Percentiles rank a stretch among this genome's conserved stretches.
These are phyloP conservation scores for Pneumocystis sp. DNA, from an alignment of 1,139 yeast genomes.

Conservation along the genomic window DNA sequence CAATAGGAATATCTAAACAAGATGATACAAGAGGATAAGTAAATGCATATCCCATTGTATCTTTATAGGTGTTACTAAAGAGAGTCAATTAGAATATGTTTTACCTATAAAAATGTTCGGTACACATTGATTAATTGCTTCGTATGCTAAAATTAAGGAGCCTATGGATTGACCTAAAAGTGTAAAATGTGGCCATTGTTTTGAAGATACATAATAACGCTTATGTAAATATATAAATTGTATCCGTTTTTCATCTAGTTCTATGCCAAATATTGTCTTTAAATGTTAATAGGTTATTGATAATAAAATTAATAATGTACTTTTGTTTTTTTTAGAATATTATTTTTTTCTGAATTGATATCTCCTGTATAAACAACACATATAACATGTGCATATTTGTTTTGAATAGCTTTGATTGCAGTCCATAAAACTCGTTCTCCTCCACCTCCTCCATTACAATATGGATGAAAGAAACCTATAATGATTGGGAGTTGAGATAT, in stretches of 20 bases:
- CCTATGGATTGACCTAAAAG: constrained; percentile 81
- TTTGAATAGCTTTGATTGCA: constrained; percentile 62
- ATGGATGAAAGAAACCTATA: constrained; percentile 85
- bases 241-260: constrained; percentile 37
- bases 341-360: constrained; percentile 33
- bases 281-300: not conserved
- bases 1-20: constrained; percentile 52
- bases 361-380: constrained; percentile 70
- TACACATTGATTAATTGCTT: constrained; percentile 51
- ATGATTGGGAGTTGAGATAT: not conserved
- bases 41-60: constrained; percentile 90
- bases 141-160: constrained; percentile 48
- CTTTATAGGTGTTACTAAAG: constrained; percentile 3
- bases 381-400: constrained; percentile 36
- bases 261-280: constrained; percentile 46
- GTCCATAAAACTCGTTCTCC: constrained; percentile 97
- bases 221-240: constrained; percentile 57
- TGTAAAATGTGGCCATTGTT: constrained; percentile 66
- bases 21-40: constrained; percentile 48
- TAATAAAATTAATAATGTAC: not conserved
- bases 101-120: constrained; percentile 77
- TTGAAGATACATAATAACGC: constrained; percentile 51
- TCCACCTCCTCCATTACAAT: constrained; percentile 83
- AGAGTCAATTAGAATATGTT: not conserved
- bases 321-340: constrained; percentile 43